phyloP scores from a whole-genome alignment of 2,329 filamentous ascomycete genomes.

The Calcarisporium arbuscula region DNA sequence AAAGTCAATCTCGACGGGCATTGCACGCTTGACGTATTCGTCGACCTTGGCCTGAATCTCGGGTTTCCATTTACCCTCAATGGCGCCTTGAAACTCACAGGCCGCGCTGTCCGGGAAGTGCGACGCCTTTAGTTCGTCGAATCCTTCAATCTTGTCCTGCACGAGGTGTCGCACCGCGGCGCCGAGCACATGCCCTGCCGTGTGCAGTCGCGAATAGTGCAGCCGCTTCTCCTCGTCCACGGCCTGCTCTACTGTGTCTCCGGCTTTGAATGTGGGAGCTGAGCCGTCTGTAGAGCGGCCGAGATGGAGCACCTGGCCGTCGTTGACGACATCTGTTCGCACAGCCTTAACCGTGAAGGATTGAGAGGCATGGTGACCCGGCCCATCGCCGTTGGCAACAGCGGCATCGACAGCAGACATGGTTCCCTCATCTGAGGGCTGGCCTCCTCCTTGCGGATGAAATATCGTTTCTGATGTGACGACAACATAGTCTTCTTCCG shows the following conservation, averaged over 20 bases:
- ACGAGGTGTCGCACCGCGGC: slow-evolving; percentile 57
- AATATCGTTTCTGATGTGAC: slow-evolving; percentile 64
- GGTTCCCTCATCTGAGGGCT: slow-evolving; percentile 60
- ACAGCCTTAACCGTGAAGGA: slow-evolving; percentile 47
- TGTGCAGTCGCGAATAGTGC: slow-evolving; percentile 64
- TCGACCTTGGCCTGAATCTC: slow-evolving; percentile 56
- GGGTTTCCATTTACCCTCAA: slow-evolving; percentile 57
- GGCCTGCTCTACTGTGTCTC: slow-evolving; percentile 43
- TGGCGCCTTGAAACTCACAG: slow-evolving; percentile 62
- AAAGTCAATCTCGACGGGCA: slow-evolving; percentile 57
- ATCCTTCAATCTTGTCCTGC: slow-evolving; percentile 42
- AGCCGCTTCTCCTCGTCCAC: slow-evolving; percentile 56
- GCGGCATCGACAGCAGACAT: slow-evolving; percentile 47
- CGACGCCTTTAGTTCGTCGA: slow-evolving; percentile 64
- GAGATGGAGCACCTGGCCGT: slow-evolving; percentile 58
- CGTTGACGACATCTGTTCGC: slow-evolving; percentile 43
- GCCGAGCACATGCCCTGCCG: slow-evolving; percentile 67
- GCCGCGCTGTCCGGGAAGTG: slow-evolving; percentile 63
- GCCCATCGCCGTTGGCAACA: slow-evolving; percentile 25
- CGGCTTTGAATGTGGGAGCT: slow-evolving; percentile 16
- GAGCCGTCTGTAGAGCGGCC: slow-evolving; percentile 43
- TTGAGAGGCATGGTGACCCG: background rate
- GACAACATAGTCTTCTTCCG: slow-evolving; percentile 48
- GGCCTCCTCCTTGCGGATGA: slow-evolving; percentile 68
- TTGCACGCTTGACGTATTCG: slow-evolving; percentile 46